Evolutionary conservation across 2,329 filamentous ascomycete genomes (phyloP), one percentile per base, ranked within the genome.

Genomic region (Aspergillus pseudoterreus): DNA sequence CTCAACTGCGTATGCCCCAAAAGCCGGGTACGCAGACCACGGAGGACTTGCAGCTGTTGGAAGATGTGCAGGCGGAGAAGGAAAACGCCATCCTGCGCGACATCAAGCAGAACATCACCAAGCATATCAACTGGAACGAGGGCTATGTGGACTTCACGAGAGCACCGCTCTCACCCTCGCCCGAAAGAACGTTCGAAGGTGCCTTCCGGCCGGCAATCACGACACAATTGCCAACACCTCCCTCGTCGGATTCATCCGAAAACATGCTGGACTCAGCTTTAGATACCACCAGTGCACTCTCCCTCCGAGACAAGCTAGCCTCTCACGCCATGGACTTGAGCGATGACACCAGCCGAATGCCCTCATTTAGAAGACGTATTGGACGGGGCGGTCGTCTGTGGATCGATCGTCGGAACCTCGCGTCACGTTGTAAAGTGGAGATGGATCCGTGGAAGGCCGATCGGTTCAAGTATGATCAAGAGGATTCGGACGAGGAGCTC

Each of bases 121-220:
- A 94, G 72, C 92, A 96, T 73, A 84, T 87, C 62, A 85, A 88
- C 68, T 96, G 92, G 91, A 96, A 96, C 72, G 81, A 88, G 62
- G 87, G 89, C 65, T 91, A 90, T 76, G 82, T 95, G 63, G 92
- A 97, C 74, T 81, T 91, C 67, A 96, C 92, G 55, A 85, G 86
- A 75, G 85, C 86, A 58, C 91, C 92, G 46, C 81, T 97, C 58
- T 90, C 88, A 46, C 91, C 91, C 19, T 83, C 89, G 41, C 78
- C 83, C 63, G 86, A 90, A 53, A 78, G 82, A 59, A 77, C 75
- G 39, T 77, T 78, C 60, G 80, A 86, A 57, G 72, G 79, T 52
- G 81, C 82, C 57, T 92, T 90, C 76, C 82, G 87, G 56, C 82
- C 84, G 43, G 88, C 74, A 30, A 75, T 77, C 58, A 88, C 85